A percentile compares a stretch with the other conserved stretches of the same genome.
Evolutionary conservation across 139 green algal genomes (phyloP).

Genomic region (Chlamydomonas asymmetrica): DNA sequence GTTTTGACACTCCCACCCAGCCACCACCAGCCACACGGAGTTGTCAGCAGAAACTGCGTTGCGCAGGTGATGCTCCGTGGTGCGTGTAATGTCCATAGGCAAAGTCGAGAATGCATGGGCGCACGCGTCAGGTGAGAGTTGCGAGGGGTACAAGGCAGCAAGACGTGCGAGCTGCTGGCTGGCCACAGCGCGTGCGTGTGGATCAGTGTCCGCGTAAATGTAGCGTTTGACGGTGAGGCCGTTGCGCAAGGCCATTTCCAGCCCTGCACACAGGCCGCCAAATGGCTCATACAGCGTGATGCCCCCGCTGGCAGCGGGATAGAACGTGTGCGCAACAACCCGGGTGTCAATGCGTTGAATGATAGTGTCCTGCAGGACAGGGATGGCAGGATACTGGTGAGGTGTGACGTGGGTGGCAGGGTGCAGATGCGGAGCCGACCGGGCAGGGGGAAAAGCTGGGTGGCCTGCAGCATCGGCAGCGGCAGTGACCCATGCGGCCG

Average conservation of each 20-base stretch:
- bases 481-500: no score
- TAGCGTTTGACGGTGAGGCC: background rate
- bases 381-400: no score
- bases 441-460: no score
- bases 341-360: background rate
- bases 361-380: no score
- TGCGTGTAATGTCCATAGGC: background rate
- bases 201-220: background rate
- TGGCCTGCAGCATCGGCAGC: no score
- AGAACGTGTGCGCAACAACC: background rate
- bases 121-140: background rate
- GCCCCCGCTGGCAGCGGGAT: background rate
- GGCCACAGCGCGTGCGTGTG: background rate
- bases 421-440: no score
- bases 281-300: background rate
- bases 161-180: background rate
- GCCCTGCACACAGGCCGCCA: background rate
- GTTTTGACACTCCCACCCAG: constrained; percentile 30
- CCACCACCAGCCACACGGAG: constrained; percentile 30
- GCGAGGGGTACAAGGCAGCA: no score
- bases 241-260: background rate
- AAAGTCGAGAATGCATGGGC: background rate
- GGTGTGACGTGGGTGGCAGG: no score
- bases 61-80: background rate
- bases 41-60: no score